Conservation (phyloP, 2,329 filamentous ascomycete genomes). For the Basipetospora chlamydospora region DNA sequence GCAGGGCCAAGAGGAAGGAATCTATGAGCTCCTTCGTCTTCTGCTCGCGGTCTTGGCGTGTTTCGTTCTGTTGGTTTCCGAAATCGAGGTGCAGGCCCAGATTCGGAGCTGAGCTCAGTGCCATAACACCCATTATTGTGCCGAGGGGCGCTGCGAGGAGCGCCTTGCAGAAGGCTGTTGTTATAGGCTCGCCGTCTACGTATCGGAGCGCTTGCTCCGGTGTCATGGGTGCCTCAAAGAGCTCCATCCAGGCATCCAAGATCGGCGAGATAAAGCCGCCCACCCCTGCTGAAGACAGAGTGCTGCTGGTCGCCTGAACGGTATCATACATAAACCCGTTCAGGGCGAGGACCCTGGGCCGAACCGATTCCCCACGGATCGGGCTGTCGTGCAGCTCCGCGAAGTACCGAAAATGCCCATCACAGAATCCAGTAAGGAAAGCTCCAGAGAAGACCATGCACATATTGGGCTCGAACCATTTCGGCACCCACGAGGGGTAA, state of each 20-base stretch:
- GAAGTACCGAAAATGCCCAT: slow-evolving; percentile 5
- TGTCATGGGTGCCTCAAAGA: not conserved
- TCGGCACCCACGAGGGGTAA: slow-evolving; percentile 9
- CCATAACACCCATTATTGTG: slow-evolving; percentile 2
- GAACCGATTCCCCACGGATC: not conserved
- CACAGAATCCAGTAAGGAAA: slow-evolving; percentile 8
- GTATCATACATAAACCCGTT: slow-evolving; percentile 8
- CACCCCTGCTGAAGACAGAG: no score
- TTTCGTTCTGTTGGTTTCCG: no score
- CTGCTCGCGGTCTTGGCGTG: no score
- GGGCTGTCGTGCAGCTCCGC: slow-evolving; percentile 5
- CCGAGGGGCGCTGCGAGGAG: slow-evolving; percentile 5
- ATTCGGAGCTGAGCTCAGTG: no score
- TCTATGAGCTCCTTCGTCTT: no score
- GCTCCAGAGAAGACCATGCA: slow-evolving; percentile 6
- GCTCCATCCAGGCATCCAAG: no score
- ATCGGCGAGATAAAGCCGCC: no score
- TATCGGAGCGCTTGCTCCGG: not conserved
- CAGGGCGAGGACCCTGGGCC: slow-evolving; percentile 6
- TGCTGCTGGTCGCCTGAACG: slow-evolving; percentile 4
- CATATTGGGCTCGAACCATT: slow-evolving; percentile 8
- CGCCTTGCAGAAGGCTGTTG: slow-evolving; percentile 8
- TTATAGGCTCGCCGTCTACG: slow-evolving; percentile 6
- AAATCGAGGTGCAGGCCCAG: no score
- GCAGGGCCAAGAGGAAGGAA: no score